Percentiles rank a stretch among this genome's conserved stretches.
Conservation (phyloP, 139 green algal species). For the Coelastrella sp. region DNA sequence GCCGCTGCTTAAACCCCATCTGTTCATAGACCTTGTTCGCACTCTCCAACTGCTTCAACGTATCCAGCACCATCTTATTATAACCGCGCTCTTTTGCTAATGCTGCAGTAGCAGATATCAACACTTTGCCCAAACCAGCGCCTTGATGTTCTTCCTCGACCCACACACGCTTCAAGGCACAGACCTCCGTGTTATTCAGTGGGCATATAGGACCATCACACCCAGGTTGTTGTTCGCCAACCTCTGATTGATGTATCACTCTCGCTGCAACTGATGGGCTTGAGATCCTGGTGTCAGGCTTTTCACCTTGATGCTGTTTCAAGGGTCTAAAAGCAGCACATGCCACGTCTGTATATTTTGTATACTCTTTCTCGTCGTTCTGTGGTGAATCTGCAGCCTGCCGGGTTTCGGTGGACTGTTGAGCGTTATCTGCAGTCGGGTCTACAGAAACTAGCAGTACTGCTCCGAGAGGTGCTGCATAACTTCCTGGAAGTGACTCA, state of each 20-base stretch:
- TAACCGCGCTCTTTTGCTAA: background rate
- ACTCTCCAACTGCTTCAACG: background rate
- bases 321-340: constrained; percentile 20
- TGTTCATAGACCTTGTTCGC: constrained; percentile 7
- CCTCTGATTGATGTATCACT: background rate
- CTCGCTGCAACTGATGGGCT: background rate
- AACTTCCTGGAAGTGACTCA: constrained; percentile 1
- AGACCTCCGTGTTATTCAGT: background rate
- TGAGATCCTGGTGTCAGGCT: background rate
- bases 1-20: background rate
- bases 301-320: background rate
- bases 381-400: no score
- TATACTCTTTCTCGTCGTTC: background rate
- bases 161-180: constrained; percentile 31
- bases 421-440: no score
- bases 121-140: background rate
- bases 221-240: background rate
- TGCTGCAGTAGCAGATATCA: background rate
- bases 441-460: background rate
- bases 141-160: background rate
- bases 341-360: background rate
- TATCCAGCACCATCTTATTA: constrained; percentile 11
- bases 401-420: no score
- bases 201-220: background rate
- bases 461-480: background rate